Conservation (phyloP, 805 yeast species). For the Yarrowia divulgata region DNA sequence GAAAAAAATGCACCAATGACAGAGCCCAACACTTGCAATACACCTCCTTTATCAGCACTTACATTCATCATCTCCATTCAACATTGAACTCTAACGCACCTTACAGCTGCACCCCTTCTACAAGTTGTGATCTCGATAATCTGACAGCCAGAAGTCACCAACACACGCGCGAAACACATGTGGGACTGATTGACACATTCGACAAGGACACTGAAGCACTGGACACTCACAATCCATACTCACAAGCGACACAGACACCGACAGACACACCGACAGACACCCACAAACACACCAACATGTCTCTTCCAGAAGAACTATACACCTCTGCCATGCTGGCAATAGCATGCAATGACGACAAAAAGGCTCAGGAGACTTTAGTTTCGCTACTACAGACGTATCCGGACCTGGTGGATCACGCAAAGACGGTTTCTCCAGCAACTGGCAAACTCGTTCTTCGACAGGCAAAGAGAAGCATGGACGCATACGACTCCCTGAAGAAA, state of each 20-base stretch:
- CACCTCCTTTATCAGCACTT: no score
- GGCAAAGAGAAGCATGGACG: constrained; percentile 39
- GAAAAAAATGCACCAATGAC: no score
- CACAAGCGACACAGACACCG: no score
- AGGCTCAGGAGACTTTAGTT: constrained; percentile 6
- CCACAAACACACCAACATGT: not conserved
- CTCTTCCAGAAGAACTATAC: constrained; percentile 18
- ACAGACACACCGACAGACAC: not conserved
- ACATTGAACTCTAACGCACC: not conserved
- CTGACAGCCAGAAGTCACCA: not conserved
- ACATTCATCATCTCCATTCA: not conserved
- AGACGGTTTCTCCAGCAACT: constrained; percentile 8
- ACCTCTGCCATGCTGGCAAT: constrained; percentile 14
- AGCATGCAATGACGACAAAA: constrained; percentile 10
- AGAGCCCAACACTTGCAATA: no score
- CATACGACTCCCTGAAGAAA: constrained; percentile 42
- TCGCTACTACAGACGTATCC: constrained; percentile 20
- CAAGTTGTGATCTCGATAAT: constrained; percentile 14
- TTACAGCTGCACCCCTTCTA: constrained; percentile 5
- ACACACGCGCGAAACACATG: no score
- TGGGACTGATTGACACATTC: no score
- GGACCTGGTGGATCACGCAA: constrained; percentile 10
- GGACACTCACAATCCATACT: no score
- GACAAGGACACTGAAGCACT: no score
- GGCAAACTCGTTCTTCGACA: constrained; percentile 24